Evolutionary conservation across 495 filamentous ascomycete genomes (phyloP), one percentile per base, ranked within the genome.

Genomic region (Xanthoparmelia taractica): DNA sequence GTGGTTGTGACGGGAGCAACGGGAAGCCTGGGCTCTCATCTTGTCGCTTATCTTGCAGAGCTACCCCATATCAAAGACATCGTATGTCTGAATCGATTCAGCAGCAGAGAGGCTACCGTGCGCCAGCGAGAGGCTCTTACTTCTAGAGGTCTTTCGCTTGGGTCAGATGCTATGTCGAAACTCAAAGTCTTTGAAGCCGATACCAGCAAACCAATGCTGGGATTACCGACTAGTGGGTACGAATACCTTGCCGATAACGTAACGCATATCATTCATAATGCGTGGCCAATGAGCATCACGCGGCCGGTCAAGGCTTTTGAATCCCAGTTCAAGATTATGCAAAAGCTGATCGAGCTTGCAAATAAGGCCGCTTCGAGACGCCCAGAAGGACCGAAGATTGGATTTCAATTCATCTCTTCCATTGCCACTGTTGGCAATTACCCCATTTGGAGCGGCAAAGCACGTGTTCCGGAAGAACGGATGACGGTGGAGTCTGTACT

Each of bases 201-300:
- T 67, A 74, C 73, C 4, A 64, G 72, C 0, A 76, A 77, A 45
- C 67, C 74, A 0, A 54, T 60, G 11, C 75, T 87, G 0, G 84
- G 82, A 2, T 74, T 87, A 0, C 29, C 74, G 0, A 18, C 40
- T 0, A 40, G 63, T 20, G 71, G 75, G 2, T 84, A 83, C 60
- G 37, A 72, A 27, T 27, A 54, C 7, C 73, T 84, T 6, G 57
- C 72, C 5, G 58, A 69, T 6, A 70, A 50, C n/a, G 79, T 80
- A 2, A 85, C 82, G 0, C 77, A 83, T 52, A 78, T 85, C 25
- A 66, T 85, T 40, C 82, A 85, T 68, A 84, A 82, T 59, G 83
- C 82, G 7, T 84, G 81, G 82, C 80, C 79, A 0, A 84, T 85
- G 81, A 80, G 74, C 63, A 75, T 65, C 29, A 78, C 69, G 36